Conservation (phyloP, 2,329 filamentous ascomycete genomes). For the Pseudogymnoascus sp. region DNA sequence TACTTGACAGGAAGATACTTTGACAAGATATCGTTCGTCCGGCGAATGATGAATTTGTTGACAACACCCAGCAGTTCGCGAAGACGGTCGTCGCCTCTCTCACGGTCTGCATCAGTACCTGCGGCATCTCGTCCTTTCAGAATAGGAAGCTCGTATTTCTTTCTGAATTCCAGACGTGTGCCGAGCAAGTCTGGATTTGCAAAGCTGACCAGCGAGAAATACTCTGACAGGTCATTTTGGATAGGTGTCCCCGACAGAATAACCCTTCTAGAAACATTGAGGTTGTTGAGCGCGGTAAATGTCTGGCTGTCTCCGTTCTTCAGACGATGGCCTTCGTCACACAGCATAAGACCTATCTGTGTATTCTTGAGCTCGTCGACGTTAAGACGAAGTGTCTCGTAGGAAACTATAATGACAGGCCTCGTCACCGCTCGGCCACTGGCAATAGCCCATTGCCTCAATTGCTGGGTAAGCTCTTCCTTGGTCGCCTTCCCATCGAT, state of each 20-base stretch:
- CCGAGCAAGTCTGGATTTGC: slow-evolving; percentile 90
- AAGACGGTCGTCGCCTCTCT: slow-evolving; percentile 77
- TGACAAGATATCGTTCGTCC: slow-evolving; percentile 94
- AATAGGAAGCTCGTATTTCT: slow-evolving; percentile 89
- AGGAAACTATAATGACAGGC: slow-evolving; percentile 94
- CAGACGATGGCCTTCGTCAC: slow-evolving; percentile 90
- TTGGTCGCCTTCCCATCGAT: slow-evolving; percentile 96
- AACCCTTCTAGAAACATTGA: slow-evolving; percentile 85
- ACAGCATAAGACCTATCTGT: slow-evolving; percentile 85
- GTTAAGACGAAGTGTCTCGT: slow-evolving; percentile 88
- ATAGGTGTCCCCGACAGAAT: slow-evolving; percentile 96
- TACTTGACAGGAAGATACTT: slow-evolving; percentile 98
- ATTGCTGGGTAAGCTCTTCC: slow-evolving; percentile 79
- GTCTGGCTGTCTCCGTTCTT: slow-evolving; percentile 97
- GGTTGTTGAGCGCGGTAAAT: slow-evolving; percentile 78
- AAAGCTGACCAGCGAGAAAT: slow-evolving; percentile 92
- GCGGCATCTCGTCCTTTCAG: slow-evolving; percentile 84
- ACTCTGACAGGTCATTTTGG: slow-evolving; percentile 96
- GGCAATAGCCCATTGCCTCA: slow-evolving; percentile 91
- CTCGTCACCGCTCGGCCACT: slow-evolving; percentile 82
- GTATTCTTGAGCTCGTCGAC: slow-evolving; percentile 84
- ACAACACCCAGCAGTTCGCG: slow-evolving; percentile 74
- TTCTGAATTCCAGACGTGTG: slow-evolving; percentile 83
- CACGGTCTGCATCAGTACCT: slow-evolving; percentile 72
- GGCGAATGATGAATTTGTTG: slow-evolving; percentile 97